Conservation (phyloP, 2,329 filamentous ascomycete species). For the Thelonectria blattea region DNA sequence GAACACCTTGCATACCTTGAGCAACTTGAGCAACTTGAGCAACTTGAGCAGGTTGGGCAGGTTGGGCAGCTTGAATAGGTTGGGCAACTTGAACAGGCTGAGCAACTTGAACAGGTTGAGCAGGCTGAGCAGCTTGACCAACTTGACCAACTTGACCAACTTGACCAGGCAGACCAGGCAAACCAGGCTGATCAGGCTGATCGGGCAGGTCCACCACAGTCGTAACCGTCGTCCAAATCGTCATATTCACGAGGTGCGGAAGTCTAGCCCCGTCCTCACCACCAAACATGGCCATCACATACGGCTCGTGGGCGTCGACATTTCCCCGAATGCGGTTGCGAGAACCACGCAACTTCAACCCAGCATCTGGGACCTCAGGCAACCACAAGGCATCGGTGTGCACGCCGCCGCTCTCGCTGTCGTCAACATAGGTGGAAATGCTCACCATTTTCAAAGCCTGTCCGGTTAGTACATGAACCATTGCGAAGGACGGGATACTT, state of each 20-base stretch:
- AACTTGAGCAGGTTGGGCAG: no score
- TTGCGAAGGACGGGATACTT: neutral
- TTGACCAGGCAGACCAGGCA: no score
- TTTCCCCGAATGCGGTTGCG: neutral
- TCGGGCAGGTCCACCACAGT: no score
- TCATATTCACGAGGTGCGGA: neutral
- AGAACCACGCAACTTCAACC: neutral
- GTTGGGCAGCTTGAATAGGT: no score
- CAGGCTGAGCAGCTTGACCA: no score
- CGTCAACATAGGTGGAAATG: neutral
- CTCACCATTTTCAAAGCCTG: neutral
- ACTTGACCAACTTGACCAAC: no score
- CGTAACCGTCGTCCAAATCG: neutral
- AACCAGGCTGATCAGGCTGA: no score
- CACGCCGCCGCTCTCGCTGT: neutral
- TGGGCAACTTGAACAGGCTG: no score
- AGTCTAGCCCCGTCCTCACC: neutral
- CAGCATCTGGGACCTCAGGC: neutral
- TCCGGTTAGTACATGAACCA: neutral
- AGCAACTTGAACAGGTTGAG: no score
- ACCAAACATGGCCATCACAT: neutral
- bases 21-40: no score
- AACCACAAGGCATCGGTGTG: neutral
- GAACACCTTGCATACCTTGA: no score
- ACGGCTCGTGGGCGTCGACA: neutral